Conservation (phyloP, 1,284 basidiomycete genomes). For the Ceratobasidium sp. region DNA sequence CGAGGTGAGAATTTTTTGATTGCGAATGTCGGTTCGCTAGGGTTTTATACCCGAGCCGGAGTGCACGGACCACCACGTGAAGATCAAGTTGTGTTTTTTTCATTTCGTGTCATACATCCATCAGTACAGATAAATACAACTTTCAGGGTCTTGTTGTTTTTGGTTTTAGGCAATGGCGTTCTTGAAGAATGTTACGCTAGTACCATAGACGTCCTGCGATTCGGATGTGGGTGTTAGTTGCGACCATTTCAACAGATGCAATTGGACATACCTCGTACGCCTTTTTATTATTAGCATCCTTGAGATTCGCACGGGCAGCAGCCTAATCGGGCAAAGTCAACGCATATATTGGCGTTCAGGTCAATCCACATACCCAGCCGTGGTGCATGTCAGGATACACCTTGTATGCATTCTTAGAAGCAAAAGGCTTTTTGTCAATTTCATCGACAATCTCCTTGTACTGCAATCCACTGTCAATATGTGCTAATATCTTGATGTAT, state of each 20-base stretch:
- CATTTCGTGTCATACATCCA: constrained; percentile 3
- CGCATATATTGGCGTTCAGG: no score
- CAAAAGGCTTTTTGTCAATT: constrained; percentile 60
- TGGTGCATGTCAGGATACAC: constrained; percentile 60
- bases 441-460: constrained; percentile 61
- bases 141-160: no score
- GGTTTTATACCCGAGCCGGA: constrained; percentile 11
- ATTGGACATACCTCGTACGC: constrained; percentile 59
- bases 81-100: background rate
- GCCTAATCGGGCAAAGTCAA: constrained; percentile 63
- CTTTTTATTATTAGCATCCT: constrained; percentile 67
- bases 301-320: constrained; percentile 70
- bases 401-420: constrained; percentile 63
- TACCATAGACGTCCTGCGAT: constrained; percentile 34
- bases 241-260: background rate
- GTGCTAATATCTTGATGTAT: background rate
- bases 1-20: constrained; percentile 36
- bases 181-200: constrained; percentile 35
- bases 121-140: background rate
- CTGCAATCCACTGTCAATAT: constrained; percentile 47
- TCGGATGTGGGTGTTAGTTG: background rate
- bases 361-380: constrained; percentile 16
- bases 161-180: constrained; percentile 4
- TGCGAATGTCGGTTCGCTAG: background rate
- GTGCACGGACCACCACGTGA: constrained; percentile 30